A percentile compares a stretch with the other conserved stretches of the same genome.
phyloP scores from a whole-genome alignment of 345 rosid species.

The Barbarea vulgaris region DNA sequence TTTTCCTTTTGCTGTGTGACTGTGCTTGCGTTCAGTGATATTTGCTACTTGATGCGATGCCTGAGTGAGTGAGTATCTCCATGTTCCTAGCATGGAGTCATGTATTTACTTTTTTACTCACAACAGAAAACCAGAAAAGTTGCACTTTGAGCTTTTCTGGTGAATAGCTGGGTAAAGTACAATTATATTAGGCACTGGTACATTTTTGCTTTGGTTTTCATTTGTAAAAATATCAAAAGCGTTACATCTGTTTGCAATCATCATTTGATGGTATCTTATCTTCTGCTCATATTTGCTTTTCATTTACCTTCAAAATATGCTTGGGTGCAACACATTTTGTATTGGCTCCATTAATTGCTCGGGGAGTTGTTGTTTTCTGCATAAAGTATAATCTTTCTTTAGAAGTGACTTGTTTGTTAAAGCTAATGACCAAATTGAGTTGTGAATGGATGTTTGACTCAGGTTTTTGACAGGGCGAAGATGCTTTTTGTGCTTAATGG shows the following conservation, averaged over 20 bases:
- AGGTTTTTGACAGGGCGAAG: slow-evolving; percentile 92
- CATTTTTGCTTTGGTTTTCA: background rate
- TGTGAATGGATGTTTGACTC: slow-evolving; percentile 85
- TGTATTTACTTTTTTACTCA: background rate
- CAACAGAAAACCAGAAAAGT: background rate
- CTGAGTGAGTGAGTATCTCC: slow-evolving; percentile 2
- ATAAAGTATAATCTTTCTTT: background rate
- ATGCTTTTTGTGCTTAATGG: slow-evolving; percentile 91
- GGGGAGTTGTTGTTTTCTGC: background rate
- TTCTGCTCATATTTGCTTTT: background rate
- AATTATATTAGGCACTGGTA: background rate
- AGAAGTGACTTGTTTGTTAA: slow-evolving; percentile 25
- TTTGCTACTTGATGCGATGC: background rate
- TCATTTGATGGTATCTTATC: background rate
- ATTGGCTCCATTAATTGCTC: background rate
- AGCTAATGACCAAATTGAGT: slow-evolving; percentile 64
- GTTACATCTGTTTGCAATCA: background rate
- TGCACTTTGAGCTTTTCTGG: background rate
- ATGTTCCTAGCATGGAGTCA: slow-evolving; percentile 5
- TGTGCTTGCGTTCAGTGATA: slow-evolving; percentile 5
- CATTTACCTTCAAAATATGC: background rate
- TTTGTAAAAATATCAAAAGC: background rate
- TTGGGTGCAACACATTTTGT: background rate
- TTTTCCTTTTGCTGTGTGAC: background rate
- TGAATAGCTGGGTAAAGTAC: background rate